Percentiles rank a stretch among this genome's conserved stretches.
These are phyloP conservation scores for Plenodomus biglobosus DNA, from an alignment of 2,329 filamentous ascomycete species.

Conservation along the genomic window DNA sequence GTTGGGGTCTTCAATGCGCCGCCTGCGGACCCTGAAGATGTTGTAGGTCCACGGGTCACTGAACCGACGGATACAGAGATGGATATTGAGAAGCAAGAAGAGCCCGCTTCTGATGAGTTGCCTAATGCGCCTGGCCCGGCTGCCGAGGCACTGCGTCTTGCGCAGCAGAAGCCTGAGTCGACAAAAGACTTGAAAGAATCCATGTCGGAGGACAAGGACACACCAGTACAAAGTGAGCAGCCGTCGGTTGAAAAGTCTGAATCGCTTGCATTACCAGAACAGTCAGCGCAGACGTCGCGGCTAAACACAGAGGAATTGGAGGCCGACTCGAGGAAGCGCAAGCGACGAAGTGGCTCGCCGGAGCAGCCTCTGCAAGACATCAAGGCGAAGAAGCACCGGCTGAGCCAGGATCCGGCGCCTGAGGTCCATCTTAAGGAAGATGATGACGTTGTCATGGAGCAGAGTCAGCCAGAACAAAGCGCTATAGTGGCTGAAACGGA, in stretches of 20 bases:
- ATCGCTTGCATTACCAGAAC: conserved; percentile 26
- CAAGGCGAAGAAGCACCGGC: conserved; percentile 48
- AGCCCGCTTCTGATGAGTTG: conserved; percentile 9
- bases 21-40: conserved; percentile 18
- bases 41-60: conserved; percentile 20
- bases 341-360: conserved; percentile 46
- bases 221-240: conserved; percentile 28
- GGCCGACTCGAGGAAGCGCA: conserved; percentile 46
- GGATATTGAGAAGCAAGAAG: conserved; percentile 6
- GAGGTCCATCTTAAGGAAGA: conserved; percentile 36
- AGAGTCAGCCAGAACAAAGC: conserved; percentile 24
- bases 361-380: conserved; percentile 40
- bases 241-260: conserved; percentile 38
- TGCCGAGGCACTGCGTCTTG: conserved; percentile 23
- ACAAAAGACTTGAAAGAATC: conserved; percentile 4
- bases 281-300: conserved; percentile 34
- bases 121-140: conserved; percentile 27
- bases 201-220: conserved; percentile 12
- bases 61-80: conserved; percentile 19
- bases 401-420: conserved; percentile 37
- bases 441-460: conserved; percentile 36
- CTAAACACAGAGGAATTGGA: conserved; percentile 42
- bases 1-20: conserved; percentile 16
- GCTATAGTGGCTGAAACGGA: conserved; percentile 10
- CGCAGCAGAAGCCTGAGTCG: conserved; percentile 6